Base-by-base conservation (phyloP, 805 yeast genomes). In the Ogataea ramenticola region DNA sequence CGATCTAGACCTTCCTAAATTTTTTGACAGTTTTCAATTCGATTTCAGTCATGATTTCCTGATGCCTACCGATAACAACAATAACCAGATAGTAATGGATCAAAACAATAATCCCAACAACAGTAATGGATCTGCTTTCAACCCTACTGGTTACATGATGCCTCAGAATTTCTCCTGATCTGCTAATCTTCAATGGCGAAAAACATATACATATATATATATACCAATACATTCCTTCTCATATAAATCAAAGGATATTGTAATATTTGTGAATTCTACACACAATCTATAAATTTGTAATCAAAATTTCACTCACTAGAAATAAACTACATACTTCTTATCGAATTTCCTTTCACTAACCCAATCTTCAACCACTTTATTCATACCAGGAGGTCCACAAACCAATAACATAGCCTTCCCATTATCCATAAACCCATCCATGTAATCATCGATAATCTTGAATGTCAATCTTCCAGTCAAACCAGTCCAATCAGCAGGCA, bases 371-470 rank as follows among this genome's bases (percentile, higher is more conserved):
- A 53, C 51, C 2, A 46, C 42, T 7, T 44, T 43, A 35, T 48
- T 52, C 61, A 72, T 65, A 20, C 67, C 70, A 42, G 77, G 77
- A 37, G 78, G 78, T 11, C 78, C 78, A 56, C 78, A 72, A 20
- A 74, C 70, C 40, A 72, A 68, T 32, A 72, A 51, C 68, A 72
- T 71, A 11, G 31, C 39, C 35, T 45, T 47, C 1, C 49, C 48
- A 47, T 67, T 60, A 3, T 36, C 21, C 22, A 36, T n/a, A 20
- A n/a, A n/a, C 11, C 30, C 45, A 9, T 19, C 29, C 15, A 44
- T 36, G 55, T 67, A 59, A 40, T 58, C 51, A 49, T 65, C 57
- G 56, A 72, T 64, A 52, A 62, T 64, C 12, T 67, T 72, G 52
- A 63, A 62, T 48, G 65, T 48, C 42, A 72, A 64, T 56, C 56